Conservation (phyloP, 768 basidiomycete species). For the Russula griseocarnosa region DNA sequence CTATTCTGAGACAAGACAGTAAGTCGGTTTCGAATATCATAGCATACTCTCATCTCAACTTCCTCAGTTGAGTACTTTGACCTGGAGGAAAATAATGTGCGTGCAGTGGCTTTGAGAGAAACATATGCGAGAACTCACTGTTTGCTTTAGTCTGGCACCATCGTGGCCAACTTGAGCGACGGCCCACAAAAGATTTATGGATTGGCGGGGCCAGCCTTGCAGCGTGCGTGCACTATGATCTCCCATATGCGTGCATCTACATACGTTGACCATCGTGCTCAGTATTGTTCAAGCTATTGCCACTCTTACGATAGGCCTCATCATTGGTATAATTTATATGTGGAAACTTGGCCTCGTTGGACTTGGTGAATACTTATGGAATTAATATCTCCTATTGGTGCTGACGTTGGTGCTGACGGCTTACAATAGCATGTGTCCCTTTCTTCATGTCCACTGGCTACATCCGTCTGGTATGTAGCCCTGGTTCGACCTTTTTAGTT, state of each 20-base stretch:
- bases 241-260: not conserved
- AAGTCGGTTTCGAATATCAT: slow-evolving; percentile 27
- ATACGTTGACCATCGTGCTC: not conserved
- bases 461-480: slow-evolving; percentile 61
- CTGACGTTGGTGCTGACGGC: too few species aligned
- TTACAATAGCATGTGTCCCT: slow-evolving; percentile 55
- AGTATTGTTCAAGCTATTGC: slow-evolving; percentile 71
- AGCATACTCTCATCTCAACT: not conserved
- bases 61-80: slow-evolving; percentile 76
- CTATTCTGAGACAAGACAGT: slow-evolving; percentile 84
- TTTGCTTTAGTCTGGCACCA: slow-evolving; percentile 57
- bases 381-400: not conserved
- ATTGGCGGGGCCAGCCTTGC: slow-evolving; percentile 78
- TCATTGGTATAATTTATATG: slow-evolving; percentile 69
- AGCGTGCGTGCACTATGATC: slow-evolving; percentile 40
- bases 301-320: slow-evolving; percentile 60
- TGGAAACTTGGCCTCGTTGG: slow-evolving; percentile 80
- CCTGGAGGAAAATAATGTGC: slow-evolving; percentile 68
- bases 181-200: slow-evolving; percentile 84
- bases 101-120: slow-evolving; percentile 31
- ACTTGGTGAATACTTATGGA: slow-evolving; percentile 47
- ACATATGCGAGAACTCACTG: slow-evolving; percentile 19
- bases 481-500: not conserved
- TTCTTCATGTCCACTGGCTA: slow-evolving; percentile 68
- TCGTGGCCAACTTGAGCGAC: slow-evolving; percentile 74